phyloP scores from a whole-genome alignment of 1,284 basidiomycete genomes.

The Trametes pubescens region DNA sequence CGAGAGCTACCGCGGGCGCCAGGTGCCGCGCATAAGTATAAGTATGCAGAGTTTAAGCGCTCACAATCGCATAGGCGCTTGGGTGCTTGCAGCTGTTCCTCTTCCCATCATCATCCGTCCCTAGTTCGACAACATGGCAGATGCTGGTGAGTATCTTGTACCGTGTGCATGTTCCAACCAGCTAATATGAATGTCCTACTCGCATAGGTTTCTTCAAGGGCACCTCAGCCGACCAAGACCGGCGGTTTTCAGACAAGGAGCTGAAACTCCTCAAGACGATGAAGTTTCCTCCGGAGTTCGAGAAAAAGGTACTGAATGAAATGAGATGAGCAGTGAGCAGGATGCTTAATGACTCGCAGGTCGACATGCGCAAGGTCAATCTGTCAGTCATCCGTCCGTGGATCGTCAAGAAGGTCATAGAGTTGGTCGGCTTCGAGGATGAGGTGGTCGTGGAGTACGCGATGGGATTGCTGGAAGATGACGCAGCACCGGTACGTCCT shows the following conservation, averaged over 20 bases:
- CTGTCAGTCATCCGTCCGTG: slow-evolving; percentile 89
- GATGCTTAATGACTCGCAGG: slow-evolving; percentile 52
- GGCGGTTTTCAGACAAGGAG: slow-evolving; percentile 96
- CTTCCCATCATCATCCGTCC: not conserved
- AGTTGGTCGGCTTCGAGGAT: slow-evolving; percentile 94
- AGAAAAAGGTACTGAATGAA: slow-evolving; percentile 71
- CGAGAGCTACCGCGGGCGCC: too few species aligned
- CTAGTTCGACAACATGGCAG: not conserved
- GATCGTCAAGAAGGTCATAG: slow-evolving; percentile 91
- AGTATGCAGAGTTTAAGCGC: not conserved
- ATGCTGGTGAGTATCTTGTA: not conserved
- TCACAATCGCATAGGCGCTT: not conserved
- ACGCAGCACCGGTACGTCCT: slow-evolving; percentile 75
- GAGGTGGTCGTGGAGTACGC: slow-evolving; percentile 98
- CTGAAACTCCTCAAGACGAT: slow-evolving; percentile 86
- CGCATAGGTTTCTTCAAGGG: slow-evolving; percentile 85
- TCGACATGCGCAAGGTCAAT: slow-evolving; percentile 96
- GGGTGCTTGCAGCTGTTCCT: not conserved
- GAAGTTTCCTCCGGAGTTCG: slow-evolving; percentile 91
- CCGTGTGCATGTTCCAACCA: not conserved
- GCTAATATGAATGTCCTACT: too few species aligned
- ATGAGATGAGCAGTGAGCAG: not conserved
- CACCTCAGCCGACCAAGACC: slow-evolving; percentile 85
- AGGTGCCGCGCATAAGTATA: too few species aligned
- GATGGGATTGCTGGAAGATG: slow-evolving; percentile 91